phyloP scores from a whole-genome alignment of 2,329 filamentous ascomycete genomes.

The Eurotiales sp. region DNA sequence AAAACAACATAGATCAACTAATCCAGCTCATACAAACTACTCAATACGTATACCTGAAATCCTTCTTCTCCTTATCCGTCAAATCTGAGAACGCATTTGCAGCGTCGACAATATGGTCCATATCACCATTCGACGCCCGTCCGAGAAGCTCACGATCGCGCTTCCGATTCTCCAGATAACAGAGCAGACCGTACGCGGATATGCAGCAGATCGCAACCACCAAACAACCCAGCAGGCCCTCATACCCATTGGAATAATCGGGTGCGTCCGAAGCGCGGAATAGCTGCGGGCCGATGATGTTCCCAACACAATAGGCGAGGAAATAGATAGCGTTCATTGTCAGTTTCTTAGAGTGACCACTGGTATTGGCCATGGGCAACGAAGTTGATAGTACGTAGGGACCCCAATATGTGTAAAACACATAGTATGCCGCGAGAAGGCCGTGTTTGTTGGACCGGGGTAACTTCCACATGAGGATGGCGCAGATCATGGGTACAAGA shows the following conservation, averaged over 20 bases:
- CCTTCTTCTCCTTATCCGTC: constrained; percentile 23
- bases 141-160: constrained; percentile 16
- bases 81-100: constrained; percentile 21
- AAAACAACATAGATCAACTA: too few species aligned
- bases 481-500: constrained; percentile 24
- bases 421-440: constrained; percentile 36
- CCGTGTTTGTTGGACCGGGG: constrained; percentile 34
- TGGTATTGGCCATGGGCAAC: constrained; percentile 26
- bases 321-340: constrained; percentile 26
- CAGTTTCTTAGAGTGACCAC: constrained; percentile 27
- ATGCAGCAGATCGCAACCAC: constrained; percentile 20
- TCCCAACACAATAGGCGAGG: constrained; percentile 25
- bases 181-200: constrained; percentile 20
- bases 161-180: constrained; percentile 20
- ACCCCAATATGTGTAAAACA: constrained; percentile 34
- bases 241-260: constrained; percentile 20
- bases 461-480: constrained; percentile 31
- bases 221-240: constrained; percentile 20
- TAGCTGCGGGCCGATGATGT: constrained; percentile 19
- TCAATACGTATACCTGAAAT: constrained; percentile 23
- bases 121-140: too few species aligned
- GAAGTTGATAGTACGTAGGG: constrained; percentile 31
- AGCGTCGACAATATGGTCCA: too few species aligned
- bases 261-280: constrained; percentile 20
- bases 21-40: constrained; percentile 14